These are phyloP conservation scores for Breviolum minutum DNA, from an alignment of 73 alveolate species.

Conservation along the genomic window DNA sequence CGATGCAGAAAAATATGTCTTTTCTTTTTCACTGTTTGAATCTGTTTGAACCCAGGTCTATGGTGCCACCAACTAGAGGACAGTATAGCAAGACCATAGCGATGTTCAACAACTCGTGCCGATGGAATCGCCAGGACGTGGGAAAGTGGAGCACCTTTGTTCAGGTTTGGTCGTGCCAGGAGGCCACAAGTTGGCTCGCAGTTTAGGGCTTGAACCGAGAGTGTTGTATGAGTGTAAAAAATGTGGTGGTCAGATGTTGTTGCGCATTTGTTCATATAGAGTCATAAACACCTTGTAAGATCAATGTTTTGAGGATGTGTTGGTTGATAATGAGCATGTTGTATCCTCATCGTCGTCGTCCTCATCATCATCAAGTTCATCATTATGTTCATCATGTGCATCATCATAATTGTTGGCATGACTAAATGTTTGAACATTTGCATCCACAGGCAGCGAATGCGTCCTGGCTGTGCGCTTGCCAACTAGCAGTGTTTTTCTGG, in stretches of 20 bases:
- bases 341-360: background rate
- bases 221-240: background rate
- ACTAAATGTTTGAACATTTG: background rate
- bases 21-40: too few species aligned
- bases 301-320: too few species aligned
- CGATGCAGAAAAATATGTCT: too few species aligned
- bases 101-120: background rate
- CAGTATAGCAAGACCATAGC: too few species aligned
- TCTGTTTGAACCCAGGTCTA: background rate
- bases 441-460: slow-evolving; percentile 45
- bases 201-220: background rate
- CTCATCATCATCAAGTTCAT: background rate
- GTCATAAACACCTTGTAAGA: too few species aligned
- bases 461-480: slow-evolving; percentile 83
- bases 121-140: background rate
- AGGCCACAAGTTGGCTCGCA: background rate
- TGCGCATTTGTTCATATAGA: too few species aligned
- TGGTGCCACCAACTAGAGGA: background rate
- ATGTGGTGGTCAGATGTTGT: background rate
- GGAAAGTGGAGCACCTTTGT: slow-evolving; percentile 37
- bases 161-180: slow-evolving; percentile 47
- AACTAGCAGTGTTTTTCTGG: background rate
- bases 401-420: background rate
- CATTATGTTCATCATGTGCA: background rate
- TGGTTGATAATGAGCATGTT: too few species aligned